Evolutionary conservation across 352 stramenopile species (phyloP).

Genomic region (Blastocystis sp.): DNA sequence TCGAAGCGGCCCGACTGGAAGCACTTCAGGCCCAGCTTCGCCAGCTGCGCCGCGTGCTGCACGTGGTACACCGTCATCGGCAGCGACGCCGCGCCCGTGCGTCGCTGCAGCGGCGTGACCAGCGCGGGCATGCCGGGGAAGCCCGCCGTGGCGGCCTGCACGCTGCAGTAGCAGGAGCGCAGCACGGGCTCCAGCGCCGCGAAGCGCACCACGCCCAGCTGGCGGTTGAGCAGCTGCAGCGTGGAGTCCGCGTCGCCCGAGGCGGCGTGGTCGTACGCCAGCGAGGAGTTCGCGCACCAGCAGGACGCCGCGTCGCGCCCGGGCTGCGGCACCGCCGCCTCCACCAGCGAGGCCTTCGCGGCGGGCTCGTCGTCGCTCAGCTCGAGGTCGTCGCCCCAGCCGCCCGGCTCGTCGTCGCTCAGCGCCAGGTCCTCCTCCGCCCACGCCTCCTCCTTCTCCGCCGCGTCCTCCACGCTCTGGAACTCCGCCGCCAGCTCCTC

Average conservation of each 20-base stretch:
- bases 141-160: conserved; percentile 79
- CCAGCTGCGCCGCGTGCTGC: conserved; percentile 84
- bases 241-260: conserved; percentile 90
- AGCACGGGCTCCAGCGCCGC: conserved; percentile 86
- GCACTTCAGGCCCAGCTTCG: conserved; percentile 87
- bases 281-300: conserved; percentile 91
- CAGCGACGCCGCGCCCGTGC: conserved; percentile 80
- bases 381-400: conserved; percentile 78
- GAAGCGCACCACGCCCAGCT: conserved; percentile 97
- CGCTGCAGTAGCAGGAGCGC: conserved; percentile 80
- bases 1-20: conserved; percentile 97
- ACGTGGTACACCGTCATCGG: conserved; percentile 84
- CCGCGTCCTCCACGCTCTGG: conserved; percentile 48
- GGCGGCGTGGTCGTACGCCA: conserved; percentile 92
- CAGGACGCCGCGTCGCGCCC: conserved; percentile 82
- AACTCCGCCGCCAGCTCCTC: conserved; percentile 69
- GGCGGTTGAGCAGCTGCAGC: conserved; percentile 94
- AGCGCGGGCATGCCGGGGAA: conserved; percentile 80
- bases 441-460: not conserved
- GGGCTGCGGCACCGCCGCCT: conserved; percentile 79
- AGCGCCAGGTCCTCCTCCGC: conserved; percentile 81
- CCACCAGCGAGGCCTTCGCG: not conserved
- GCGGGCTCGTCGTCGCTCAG: conserved; percentile 75
- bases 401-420: conserved; percentile 74
- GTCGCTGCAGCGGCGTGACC: conserved; percentile 79